These are phyloP conservation scores for Micromonas pusilla DNA, from an alignment of 139 green algal genomes.

Conservation along the genomic window DNA sequence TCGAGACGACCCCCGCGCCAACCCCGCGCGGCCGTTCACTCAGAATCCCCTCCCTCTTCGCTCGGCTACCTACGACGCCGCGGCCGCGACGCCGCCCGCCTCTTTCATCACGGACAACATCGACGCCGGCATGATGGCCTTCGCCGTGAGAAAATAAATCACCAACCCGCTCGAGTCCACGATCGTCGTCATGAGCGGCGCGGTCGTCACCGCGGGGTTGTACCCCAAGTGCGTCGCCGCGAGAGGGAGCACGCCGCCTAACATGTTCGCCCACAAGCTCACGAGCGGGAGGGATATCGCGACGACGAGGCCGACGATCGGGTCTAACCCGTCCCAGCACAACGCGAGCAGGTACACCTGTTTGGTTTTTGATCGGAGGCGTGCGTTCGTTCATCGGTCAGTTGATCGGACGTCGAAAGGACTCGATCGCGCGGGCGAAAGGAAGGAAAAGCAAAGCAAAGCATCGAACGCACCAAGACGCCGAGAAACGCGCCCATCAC, in stretches of 20 bases:
- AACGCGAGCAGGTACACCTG: conserved; percentile 48
- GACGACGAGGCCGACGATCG: conserved; percentile 43
- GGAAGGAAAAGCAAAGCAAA: no score
- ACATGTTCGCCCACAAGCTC: conserved; percentile 55
- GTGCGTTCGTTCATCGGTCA: no score
- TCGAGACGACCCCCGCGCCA: no score
- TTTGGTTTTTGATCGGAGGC: no score
- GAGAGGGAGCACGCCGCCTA: conserved; percentile 55
- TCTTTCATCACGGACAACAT: not conserved
- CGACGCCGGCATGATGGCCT: conserved; percentile 4
- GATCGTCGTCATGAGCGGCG: conserved; percentile 64
- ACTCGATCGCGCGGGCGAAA: no score
- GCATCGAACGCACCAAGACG: no score
- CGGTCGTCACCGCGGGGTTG: conserved; percentile 59
- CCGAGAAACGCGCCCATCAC: conserved; percentile 53
- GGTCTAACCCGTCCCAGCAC: conserved; percentile 44
- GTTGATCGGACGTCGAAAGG: no score
- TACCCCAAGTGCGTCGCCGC: conserved; percentile 30
- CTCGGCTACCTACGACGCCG: no score
- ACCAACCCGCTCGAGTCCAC: conserved; percentile 53
- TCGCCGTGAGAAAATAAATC: conserved; percentile 52
- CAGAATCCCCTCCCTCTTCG: no score
- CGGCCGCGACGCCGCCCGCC: no score
- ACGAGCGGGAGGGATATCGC: conserved; percentile 59
- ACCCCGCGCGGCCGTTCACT: no score